These are phyloP conservation scores for Niveomyces coronatus DNA, from an alignment of 2,329 filamentous ascomycete species.

Conservation along the genomic window DNA sequence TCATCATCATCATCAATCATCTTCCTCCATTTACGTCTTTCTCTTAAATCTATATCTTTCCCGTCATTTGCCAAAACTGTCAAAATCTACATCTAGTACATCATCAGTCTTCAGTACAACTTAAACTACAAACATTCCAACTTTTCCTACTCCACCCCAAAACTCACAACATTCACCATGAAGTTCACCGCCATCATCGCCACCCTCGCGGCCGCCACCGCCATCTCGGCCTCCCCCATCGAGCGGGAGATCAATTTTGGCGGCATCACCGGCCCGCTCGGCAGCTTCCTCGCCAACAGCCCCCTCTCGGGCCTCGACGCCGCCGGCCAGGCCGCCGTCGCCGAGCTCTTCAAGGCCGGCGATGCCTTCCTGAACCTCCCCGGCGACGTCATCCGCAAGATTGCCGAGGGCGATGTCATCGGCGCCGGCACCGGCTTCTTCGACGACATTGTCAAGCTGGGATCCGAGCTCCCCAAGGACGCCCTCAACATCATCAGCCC, in stretches of 20 bases:
- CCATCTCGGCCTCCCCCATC: conserved; percentile 2
- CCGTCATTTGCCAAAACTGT: too few relatives aligned
- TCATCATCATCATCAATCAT: too few relatives aligned
- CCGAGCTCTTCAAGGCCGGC: conserved; percentile 12
- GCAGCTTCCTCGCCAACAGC: conserved; percentile 11
- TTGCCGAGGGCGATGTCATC: conserved; percentile 2
- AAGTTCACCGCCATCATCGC: conserved; percentile 1
- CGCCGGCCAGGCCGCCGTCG: conserved; percentile 7
- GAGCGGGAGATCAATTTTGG: conserved; percentile 10
- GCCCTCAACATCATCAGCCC: conserved; percentile 2
- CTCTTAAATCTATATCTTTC: too few relatives aligned
- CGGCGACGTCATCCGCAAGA: conserved; percentile 6
- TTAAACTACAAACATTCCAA: neutral
- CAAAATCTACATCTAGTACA: too few relatives aligned
- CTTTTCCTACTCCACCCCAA: neutral
- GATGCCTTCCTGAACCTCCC: conserved; percentile 13
- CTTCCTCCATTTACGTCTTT: too few relatives aligned
- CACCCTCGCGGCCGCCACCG: conserved; percentile 2
- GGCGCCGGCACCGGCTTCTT: conserved; percentile 3
- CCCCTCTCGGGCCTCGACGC: neutral
- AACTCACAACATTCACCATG: conserved; percentile 3
- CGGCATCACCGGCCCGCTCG: conserved; percentile 7
- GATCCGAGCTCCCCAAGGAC: conserved; percentile 6
- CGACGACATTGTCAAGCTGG: conserved; percentile 1
- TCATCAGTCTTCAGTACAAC: too few relatives aligned